phyloP scores from a whole-genome alignment of 805 yeast species.

The Lipomyces kockii region DNA sequence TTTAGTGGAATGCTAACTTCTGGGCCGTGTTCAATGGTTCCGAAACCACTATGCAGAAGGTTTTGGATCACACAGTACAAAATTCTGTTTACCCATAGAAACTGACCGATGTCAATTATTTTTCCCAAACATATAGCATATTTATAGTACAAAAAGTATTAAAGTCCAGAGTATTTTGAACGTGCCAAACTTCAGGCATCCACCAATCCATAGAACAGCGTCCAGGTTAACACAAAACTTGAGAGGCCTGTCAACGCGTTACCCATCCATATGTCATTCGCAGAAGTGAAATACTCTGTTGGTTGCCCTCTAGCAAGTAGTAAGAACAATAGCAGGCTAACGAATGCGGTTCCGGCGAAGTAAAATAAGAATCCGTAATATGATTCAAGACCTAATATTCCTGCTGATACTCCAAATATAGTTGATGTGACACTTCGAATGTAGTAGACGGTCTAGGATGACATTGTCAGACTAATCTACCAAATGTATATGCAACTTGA shows the following conservation, averaged over 20 bases:
- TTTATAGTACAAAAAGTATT: no score
- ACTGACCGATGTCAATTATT: background rate
- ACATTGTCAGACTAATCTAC: background rate
- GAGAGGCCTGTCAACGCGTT: conserved; percentile 56
- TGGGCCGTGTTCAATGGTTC: no score
- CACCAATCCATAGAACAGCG: conserved; percentile 47
- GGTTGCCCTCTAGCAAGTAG: conserved; percentile 48
- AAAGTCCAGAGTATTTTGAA: background rate
- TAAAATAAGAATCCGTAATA: conserved; percentile 33
- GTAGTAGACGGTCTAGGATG: conserved; percentile 24
- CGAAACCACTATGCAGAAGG: no score
- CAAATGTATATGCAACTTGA: background rate
- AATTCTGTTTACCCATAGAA: background rate
- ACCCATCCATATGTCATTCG: conserved; percentile 51
- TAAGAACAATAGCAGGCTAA: conserved; percentile 35
- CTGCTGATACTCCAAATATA: conserved; percentile 36
- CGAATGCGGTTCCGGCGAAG: conserved; percentile 36
- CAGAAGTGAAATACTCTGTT: conserved; percentile 48
- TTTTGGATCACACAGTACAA: no score
- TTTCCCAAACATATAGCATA: background rate
- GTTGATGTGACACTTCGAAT: conserved; percentile 35
- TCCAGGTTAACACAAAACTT: conserved; percentile 64
- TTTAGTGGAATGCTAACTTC: background rate
- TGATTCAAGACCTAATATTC: conserved; percentile 36
- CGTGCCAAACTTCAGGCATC: conserved; percentile 20